Evolutionary conservation across 2,329 filamentous ascomycete species (phyloP).

Genomic region (Nigrospora oryzae): DNA sequence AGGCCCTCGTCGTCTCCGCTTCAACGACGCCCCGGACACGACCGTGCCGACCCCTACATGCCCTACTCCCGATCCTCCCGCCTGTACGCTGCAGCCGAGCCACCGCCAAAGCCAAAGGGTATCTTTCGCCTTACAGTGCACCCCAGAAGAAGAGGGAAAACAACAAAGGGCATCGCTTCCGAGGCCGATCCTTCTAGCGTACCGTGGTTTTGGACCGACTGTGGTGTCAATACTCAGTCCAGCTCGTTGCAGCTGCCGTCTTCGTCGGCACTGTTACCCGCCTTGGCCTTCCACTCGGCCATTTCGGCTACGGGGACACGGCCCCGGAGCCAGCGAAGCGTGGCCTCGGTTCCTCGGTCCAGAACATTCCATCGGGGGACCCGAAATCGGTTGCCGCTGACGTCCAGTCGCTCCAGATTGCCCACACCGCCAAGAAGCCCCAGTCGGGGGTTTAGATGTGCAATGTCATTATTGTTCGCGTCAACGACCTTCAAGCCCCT

Average conservation of each 20-base stretch:
- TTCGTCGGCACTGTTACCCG: conserved; percentile 24
- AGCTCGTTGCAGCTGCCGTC: conserved; percentile 13
- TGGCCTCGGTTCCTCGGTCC: conserved; percentile 79
- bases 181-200: too few species aligned
- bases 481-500: conserved; percentile 69
- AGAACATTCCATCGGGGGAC: conserved; percentile 80
- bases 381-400: conserved; percentile 78
- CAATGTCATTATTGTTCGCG: conserved; percentile 78
- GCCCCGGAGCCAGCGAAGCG: conserved; percentile 72
- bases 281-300: conserved; percentile 43
- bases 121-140: too few species aligned
- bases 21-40: too few species aligned
- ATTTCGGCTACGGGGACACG: conserved; percentile 58
- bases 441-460: conserved; percentile 69
- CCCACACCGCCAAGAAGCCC: conserved; percentile 63
- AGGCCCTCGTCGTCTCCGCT: too few species aligned
- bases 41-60: too few species aligned
- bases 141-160: too few species aligned
- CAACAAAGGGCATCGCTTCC: too few species aligned
- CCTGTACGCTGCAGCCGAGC: too few species aligned
- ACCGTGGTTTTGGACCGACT: too few species aligned
- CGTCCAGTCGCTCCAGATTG: conserved; percentile 59
- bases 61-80: too few species aligned
- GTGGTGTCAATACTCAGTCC: conserved; percentile 2
- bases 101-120: too few species aligned